Conservation (phyloP, 2,329 filamentous ascomycete genomes). For the Fusarium sacchari region DNA sequence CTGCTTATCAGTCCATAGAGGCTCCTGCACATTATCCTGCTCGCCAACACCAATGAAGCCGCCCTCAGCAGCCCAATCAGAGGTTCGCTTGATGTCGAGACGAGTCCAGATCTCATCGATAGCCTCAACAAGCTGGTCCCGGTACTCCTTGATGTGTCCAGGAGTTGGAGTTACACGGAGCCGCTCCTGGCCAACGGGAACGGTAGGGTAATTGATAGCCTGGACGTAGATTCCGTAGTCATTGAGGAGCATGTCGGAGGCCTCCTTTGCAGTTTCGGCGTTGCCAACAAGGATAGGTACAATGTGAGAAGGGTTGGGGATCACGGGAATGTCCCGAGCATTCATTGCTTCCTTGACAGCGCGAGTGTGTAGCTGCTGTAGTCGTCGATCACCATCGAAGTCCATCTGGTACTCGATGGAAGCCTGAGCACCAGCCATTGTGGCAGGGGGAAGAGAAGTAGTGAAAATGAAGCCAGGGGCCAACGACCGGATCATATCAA, state of each 20-base stretch:
- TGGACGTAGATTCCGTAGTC: constrained; percentile 97
- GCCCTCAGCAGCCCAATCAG: constrained; percentile 88
- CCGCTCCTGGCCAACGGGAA: constrained; percentile 96
- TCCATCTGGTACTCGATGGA: constrained; percentile 94
- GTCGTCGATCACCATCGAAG: constrained; percentile 84
- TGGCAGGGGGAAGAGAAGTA: constrained; percentile 92
- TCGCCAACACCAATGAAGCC: constrained; percentile 96
- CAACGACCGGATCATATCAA: constrained; percentile 93
- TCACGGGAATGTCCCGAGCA: constrained; percentile 89
- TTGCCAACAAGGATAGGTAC: constrained; percentile 93
- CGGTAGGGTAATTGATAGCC: constrained; percentile 98
- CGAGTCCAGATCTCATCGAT: constrained; percentile 89
- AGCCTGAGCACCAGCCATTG: constrained; percentile 91
- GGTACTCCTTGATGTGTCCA: constrained; percentile 85
- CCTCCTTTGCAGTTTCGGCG: constrained; percentile 89
- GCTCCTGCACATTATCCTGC: constrained; percentile 67
- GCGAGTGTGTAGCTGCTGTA: constrained; percentile 96
- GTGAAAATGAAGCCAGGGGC: constrained; percentile 99
- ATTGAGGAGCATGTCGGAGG: constrained; percentile 89
- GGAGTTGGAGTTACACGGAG: constrained; percentile 96
- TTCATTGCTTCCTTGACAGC: constrained; percentile 88
- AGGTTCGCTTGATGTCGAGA: constrained; percentile 90
- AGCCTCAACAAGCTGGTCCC: constrained; percentile 84
- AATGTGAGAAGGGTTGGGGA: constrained; percentile 97
- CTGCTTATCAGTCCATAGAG: constrained; percentile 94